Base-by-base conservation (phyloP, 164 flowering plant genomes). In the Protea cynaroides region DNA sequence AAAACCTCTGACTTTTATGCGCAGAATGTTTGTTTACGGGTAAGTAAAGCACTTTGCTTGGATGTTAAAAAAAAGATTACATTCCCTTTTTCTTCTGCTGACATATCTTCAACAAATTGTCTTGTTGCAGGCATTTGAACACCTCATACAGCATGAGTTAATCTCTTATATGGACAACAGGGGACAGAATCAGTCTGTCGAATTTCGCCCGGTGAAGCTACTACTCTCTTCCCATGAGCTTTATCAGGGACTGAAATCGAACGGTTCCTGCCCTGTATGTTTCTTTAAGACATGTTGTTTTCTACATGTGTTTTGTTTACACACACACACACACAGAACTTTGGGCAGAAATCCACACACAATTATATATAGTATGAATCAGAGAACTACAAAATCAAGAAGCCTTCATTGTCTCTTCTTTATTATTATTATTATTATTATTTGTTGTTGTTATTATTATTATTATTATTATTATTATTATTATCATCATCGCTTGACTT, bases 151-250 rank as follows among this genome's bases (percentile, higher is more conserved):
- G 37, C 82, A 82, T 21, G 84, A 83, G 68, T 40, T 88, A 62
- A 74, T 90, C 65, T 72, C 86, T 61, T 90, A 84, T 66, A 67
- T 74, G 53, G 96, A 89, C 72, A 76, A 62, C 65, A 79, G 84
- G 74, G 86, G 81, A 29, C 72, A 74, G 21, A 78, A 50, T 69
- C 90, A 78, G 37, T 82, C 91, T 38, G 52, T 80, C 73, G 92
- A 93, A 71, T 89, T 77, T 73, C 90, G 90, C 55, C 81, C 92
- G 5, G 87, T 86, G 72, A 94, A 86, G 82, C 84, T 89, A 60
- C 78, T 91, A 40, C 69, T 94, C 51, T 81, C 97, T 63, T 70
- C 64, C 53, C 74, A 72, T 61, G 91, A 90, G 75, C 86, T 94
- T 37, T 67, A 74, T 58, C 84, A 81, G 66, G 96, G 86, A 18